Evolutionary conservation across 306 rosid species (phyloP), one percentile per base, ranked within the genome.

Genomic region (Hylodesmum podocarpum): DNA sequence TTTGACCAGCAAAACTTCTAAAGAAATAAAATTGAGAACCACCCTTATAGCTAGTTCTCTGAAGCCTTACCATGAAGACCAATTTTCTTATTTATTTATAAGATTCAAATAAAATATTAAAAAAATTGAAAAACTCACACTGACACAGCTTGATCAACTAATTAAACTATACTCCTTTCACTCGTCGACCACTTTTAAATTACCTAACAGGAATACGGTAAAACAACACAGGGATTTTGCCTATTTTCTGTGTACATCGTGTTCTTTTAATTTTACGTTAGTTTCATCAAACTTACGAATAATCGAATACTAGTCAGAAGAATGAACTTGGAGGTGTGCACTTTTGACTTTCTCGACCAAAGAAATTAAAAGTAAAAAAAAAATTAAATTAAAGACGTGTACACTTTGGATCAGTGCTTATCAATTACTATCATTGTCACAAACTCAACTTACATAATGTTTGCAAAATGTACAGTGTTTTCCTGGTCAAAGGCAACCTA

Each of bases 401-500:
- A 33, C 18, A 36, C 3, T 36, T 36, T 3, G 49, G 31, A 36
- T 64, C 5, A 36, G 18, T 64, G 49, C 10, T 16, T 36, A 37
- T 64, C 47, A 36, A 10, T 19, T 2, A 19, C 33, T 36, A 37
- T 64, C 47, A 36, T 19, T 19, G 5, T 37, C 33, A 11, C 43
- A n/a, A 33, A 34, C 68, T 16, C 68, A 33, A 25, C 19, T 59
- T 29, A 4, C 2, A 25, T 1, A 61, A 14, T 33, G 44, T 61
- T 15, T 33, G 27, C 47, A 37, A 64, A 36, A 64, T 64, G 12
- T 19, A 18, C n/a, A 19, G 29, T 16, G 16, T 5, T 63, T 63
- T 4, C 8, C 34, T 63, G 69, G 70, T 64, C 70, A 65, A 19
- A 13, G 16, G 10, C 71, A 65, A 65, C 51, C 71, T 65, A 65